phyloP scores from a whole-genome alignment of 805 yeast species.

The Wickerhamomyces strasburgensis region DNA sequence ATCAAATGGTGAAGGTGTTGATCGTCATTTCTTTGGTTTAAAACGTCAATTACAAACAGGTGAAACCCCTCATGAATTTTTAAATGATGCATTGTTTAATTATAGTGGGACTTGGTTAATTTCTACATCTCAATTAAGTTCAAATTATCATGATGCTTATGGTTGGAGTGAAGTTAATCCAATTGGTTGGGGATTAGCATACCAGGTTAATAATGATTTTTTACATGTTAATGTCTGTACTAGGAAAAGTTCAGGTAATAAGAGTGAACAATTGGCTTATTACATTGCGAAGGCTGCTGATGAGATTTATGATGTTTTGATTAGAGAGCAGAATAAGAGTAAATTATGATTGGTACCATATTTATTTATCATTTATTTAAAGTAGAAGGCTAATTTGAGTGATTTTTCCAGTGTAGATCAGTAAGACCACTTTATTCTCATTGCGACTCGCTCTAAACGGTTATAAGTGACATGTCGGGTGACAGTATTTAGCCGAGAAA shows the following conservation, averaged over 20 bases:
- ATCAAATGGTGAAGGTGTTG: conserved; percentile 82
- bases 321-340: conserved; percentile 13
- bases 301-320: conserved; percentile 67
- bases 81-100: conserved; percentile 66
- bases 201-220: conserved; percentile 84
- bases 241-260: conserved; percentile 55
- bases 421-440: too few relatives aligned
- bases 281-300: conserved; percentile 75
- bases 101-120: conserved; percentile 84
- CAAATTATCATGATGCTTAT: conserved; percentile 82
- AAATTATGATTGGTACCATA: too few relatives aligned
- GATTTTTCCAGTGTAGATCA: not conserved
- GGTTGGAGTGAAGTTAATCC: conserved; percentile 96
- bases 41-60: conserved; percentile 61
- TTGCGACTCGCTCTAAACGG: too few relatives aligned
- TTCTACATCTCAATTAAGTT: conserved; percentile 84
- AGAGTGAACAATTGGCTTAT: conserved; percentile 54
- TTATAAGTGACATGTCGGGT: too few relatives aligned
- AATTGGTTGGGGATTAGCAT: conserved; percentile 90
- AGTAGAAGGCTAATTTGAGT: conserved; percentile 5
- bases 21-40: conserved; percentile 89
- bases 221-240: conserved; percentile 80
- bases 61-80: conserved; percentile 58
- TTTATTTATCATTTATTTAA: too few relatives aligned
- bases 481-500: too few relatives aligned